A percentile compares a stretch with the other conserved stretches of the same genome.
These are phyloP conservation scores for Irpex rosettiformis DNA, from an alignment of 1,284 basidiomycete genomes.

Conservation along the genomic window DNA sequence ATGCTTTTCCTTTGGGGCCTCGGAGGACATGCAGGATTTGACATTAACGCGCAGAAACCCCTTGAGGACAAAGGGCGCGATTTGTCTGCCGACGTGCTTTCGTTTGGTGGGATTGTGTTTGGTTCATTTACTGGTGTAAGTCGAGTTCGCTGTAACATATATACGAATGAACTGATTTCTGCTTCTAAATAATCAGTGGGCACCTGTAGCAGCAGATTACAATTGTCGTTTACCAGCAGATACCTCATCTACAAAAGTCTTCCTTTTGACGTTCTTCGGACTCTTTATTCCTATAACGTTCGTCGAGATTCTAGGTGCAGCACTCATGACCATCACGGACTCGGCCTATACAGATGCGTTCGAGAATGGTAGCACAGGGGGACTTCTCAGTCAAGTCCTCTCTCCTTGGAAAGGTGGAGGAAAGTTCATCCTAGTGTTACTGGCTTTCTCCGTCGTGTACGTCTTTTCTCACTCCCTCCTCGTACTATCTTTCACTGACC, in stretches of 20 bases:
- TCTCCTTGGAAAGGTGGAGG: conserved; percentile 49
- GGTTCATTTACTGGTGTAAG: conserved; percentile 46
- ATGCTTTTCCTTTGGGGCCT: conserved; percentile 56
- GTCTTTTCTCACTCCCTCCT: conserved; percentile 18
- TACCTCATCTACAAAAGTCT: conserved; percentile 44
- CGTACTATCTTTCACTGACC: conserved; percentile 5
- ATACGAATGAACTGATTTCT: background rate
- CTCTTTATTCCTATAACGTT: conserved; percentile 55
- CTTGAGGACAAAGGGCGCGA: conserved; percentile 44
- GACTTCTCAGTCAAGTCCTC: conserved; percentile 40
- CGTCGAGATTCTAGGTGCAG: conserved; percentile 51
- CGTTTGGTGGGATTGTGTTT: conserved; percentile 59
- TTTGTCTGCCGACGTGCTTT: conserved; percentile 45
- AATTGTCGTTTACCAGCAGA: conserved; percentile 48
- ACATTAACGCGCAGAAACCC: conserved; percentile 42
- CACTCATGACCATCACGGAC: conserved; percentile 54
- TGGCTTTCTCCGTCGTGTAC: conserved; percentile 52
- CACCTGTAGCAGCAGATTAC: conserved; percentile 52
- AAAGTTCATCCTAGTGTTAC: conserved; percentile 55
- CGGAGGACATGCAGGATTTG: conserved; percentile 47
- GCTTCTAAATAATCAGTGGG: conserved; percentile 30
- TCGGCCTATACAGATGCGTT: conserved; percentile 48
- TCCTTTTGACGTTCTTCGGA: conserved; percentile 53
- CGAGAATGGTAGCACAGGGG: conserved; percentile 46
- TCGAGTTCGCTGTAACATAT: conserved; percentile 5